Evolutionary conservation across 2,329 filamentous ascomycete species (phyloP).

Genomic region (Penicillium concentricum): DNA sequence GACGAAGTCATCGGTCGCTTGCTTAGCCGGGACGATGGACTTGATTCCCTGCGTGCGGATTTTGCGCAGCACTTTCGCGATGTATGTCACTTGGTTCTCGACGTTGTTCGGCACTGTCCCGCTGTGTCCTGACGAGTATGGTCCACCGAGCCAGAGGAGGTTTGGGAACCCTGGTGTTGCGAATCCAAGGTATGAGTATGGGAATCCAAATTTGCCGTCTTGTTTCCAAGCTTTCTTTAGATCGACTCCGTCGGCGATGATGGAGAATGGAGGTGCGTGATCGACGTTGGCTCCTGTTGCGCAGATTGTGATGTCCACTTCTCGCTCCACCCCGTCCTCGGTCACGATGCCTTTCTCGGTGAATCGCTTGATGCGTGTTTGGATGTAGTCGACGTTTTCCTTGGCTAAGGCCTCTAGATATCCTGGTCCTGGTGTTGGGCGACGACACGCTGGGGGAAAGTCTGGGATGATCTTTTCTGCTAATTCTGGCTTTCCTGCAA

Average conservation of each 20-base stretch:
- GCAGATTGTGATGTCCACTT: constrained; percentile 66
- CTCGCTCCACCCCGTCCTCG: constrained; percentile 54
- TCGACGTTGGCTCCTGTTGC: constrained; percentile 66
- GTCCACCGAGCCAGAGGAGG: constrained; percentile 63
- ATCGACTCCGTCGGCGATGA: constrained; percentile 56
- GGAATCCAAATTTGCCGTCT: constrained; percentile 58
- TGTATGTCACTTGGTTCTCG: constrained; percentile 65
- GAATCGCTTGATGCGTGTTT: constrained; percentile 57
- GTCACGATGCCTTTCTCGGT: constrained; percentile 62
- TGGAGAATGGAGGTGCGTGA: constrained; percentile 60
- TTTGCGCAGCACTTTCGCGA: constrained; percentile 67
- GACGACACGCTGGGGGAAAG: constrained; percentile 64
- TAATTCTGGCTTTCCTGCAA: constrained; percentile 57
- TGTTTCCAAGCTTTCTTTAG: constrained; percentile 58
- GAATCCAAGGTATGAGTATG: constrained; percentile 66
- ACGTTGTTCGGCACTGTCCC: constrained; percentile 67
- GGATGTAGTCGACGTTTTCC: constrained; percentile 63
- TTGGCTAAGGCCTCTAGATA: constrained; percentile 65
- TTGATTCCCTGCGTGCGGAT: constrained; percentile 64
- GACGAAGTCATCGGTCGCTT: constrained; percentile 59
- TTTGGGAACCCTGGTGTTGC: constrained; percentile 67
- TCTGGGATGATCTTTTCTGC: constrained; percentile 58
- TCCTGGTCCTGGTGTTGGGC: constrained; percentile 64
- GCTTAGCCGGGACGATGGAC: constrained; percentile 56
- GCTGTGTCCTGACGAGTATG: constrained; percentile 58